Base-by-base conservation (phyloP, 768 basidiomycete species). In the Collybia sp. region DNA sequence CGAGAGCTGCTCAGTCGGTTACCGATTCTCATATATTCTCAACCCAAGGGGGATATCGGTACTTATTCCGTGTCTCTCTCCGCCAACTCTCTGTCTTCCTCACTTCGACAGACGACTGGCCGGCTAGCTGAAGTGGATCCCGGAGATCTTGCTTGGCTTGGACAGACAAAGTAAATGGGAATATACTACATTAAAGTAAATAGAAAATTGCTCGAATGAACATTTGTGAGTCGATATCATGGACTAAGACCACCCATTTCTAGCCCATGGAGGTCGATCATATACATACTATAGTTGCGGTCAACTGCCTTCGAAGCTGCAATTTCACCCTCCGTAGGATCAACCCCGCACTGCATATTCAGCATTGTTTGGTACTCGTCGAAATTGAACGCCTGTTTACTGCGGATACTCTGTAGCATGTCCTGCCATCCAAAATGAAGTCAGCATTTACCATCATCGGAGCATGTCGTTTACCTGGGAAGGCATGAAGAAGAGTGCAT, bases 311-410 rank as follows among this genome's bases (percentile, higher is more conserved):
- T 77, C 31, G 73, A 63, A 15, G 63, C 69, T 15, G 68, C 77
- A 16, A 68, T 67, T 31, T 80, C 78, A 15, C 72, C 75, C 11
- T 69, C 65, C n/a, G 63, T 68, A 47, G 75, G 81, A 57, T 90
- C 82, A 31, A 93, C 80, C 12, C 88, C 89, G 58, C 93, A 95
- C 55, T 92, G 91, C 32, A 97, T 74, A 55, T 83, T 86, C 40
- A 97, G 75, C 75, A 98, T 93, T 6, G 80, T 77, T 61, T 93
- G 88, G 65, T 95, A 97, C 58, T 97, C 90, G 53, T 95, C 93
- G 53, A 96, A 95, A 3, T 75, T 79, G 68, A 91, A 97, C 33
- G 64, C 64, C 50, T 78, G 80, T 51, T 75, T 72, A 40, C 70
- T 53, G 19, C 83, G 80, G 44, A 92, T 80, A 10, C 73, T 66